Base-by-base conservation (phyloP, 1,284 basidiomycete species). In the Grifola frondosa region DNA sequence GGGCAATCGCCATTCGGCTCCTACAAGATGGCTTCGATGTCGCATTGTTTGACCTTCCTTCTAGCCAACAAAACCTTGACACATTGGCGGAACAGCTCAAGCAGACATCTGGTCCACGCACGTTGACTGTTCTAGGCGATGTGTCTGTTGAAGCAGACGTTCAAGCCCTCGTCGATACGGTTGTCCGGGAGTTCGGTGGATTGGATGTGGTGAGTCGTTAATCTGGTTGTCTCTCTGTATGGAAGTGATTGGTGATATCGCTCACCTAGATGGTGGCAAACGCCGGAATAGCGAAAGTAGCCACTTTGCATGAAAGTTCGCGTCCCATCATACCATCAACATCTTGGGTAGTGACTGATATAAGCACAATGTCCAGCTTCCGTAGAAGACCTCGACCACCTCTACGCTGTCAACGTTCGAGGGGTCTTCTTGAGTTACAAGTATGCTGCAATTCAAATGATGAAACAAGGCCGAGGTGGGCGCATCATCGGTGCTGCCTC, bases 11-110 rank as follows among this genome's bases (percentile, higher is more conserved):
- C n/a, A 52, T 68, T 0, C 61, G 66, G 0, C 62, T 74, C 5
- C 68, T 72, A 2, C 42, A 54, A 4, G 71, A 74, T 42, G 73
- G 70, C 3, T 57, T 69, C 24, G 58, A 68, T 33, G 52, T 74
- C 6, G 67, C 60, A 4, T 24, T 74, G 30, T 61, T 65, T 35
- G 71, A 73, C 44, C 15, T 71, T 8, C 44, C 55, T 0, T 42
- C 44, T 7, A 59, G 68, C 23, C 13, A 33, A 5, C 45, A 44
- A 2, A 26, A 40, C 10, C 55, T 72, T 0, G 52, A 63, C 2
- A 36, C 30, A 0, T 49, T 68, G 1, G 59, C 55, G 1, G 41
- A 58, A 1, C 56, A 66, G 37, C 62, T 73, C n/a, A 33, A 54
- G 12, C 36, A 45, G 19, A 39, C 41, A 13, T 54, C 49, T 13